Base-by-base conservation (phyloP, 164 flowering plant species). In the Piper betle region DNA sequence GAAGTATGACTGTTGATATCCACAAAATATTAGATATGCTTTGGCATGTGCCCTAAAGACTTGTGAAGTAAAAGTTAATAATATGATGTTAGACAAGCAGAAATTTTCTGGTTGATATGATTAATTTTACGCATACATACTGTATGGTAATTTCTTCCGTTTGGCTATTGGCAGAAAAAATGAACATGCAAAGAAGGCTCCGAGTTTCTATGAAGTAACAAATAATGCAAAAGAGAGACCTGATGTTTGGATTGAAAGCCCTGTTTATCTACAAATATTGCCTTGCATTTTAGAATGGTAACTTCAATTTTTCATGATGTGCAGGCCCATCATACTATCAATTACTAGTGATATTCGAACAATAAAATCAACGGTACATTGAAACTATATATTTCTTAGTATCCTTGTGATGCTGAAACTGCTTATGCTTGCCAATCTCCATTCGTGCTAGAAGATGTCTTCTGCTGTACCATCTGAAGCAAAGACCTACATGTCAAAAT, bases 171-270 rank as follows among this genome's bases (percentile, higher is more conserved):
- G 53, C 80, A 91, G 93, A 84, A 93, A 83, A 73, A 72, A 80
- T 79, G 99, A 91, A 56, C 76, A 85, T 72, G 89, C 95, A 52
- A 93, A 81, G 83, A 88, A 80, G 72, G 59, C 82, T 18, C 99
- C 99, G 59, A 88, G 79, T 67, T 88, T 84, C 72, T 93, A 90
- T 76, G 82, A 81, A 64, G 87, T 88, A 9, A 93, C 99, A 63
- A 85, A 94, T 71, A 70, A 86, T 69, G 82, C 95, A 25, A 94
- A 88, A 75, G 99, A 91, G 78, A 84, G 99, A 69, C 99, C 99
- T 19, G 99, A 94, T 84, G 97, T 94, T 66, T 90, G 99, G 99
- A 76, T 93, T 73, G 97, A 86, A 6, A 88, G 87, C 78, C 99
- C 99, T 65, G 3, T 46, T 46, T 46, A 46, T 15, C 50, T 9